A percentile compares a stretch with the other conserved stretches of the same genome.
phyloP scores from a whole-genome alignment of 495 filamentous ascomycete species.

The Neurospora sublineolata region DNA sequence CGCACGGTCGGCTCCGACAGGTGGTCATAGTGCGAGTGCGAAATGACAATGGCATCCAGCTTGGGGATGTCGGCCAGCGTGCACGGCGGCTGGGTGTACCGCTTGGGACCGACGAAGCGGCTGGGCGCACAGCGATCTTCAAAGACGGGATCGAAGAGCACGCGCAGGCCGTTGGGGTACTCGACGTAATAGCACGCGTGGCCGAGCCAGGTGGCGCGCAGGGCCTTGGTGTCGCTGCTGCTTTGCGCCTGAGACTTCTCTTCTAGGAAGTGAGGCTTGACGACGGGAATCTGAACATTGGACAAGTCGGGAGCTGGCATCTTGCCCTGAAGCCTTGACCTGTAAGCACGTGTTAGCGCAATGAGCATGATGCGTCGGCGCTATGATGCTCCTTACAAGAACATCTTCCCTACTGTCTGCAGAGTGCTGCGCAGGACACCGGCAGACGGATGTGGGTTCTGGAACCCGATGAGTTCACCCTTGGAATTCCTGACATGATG shows the following conservation, averaged over 20 bases:
- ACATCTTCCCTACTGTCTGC: not conserved
- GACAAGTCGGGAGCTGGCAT: conserved; percentile 49
- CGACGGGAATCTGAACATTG: conserved; percentile 43
- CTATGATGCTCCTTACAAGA: conserved; percentile 3
- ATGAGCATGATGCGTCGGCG: not conserved
- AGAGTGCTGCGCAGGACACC: not conserved
- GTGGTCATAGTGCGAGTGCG: conserved; percentile 93
- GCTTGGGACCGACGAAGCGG: conserved; percentile 59
- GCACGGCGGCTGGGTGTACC: conserved; percentile 73
- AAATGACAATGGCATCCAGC: conserved; percentile 84
- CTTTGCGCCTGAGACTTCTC: conserved; percentile 20
- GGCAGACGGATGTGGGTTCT: conserved; percentile 25
- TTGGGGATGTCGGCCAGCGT: conserved; percentile 65
- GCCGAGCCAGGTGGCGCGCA: conserved; percentile 92
- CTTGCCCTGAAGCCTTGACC: conserved; percentile 50
- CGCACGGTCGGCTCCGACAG: conserved; percentile 63
- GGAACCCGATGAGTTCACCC: conserved; percentile 24
- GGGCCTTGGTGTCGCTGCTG: conserved; percentile 31
- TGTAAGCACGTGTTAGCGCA: conserved; percentile 16
- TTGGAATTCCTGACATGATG: conserved; percentile 26
- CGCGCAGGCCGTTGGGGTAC: conserved; percentile 76
- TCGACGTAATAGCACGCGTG: conserved; percentile 93
- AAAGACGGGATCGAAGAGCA: conserved; percentile 93
- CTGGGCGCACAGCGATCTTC: conserved; percentile 76
- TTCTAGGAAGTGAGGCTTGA: conserved; percentile 58